Percentiles rank a stretch among this genome's conserved stretches.
Conservation (phyloP, 2,329 filamentous ascomycete species). For the Ceratocystis variospora region DNA sequence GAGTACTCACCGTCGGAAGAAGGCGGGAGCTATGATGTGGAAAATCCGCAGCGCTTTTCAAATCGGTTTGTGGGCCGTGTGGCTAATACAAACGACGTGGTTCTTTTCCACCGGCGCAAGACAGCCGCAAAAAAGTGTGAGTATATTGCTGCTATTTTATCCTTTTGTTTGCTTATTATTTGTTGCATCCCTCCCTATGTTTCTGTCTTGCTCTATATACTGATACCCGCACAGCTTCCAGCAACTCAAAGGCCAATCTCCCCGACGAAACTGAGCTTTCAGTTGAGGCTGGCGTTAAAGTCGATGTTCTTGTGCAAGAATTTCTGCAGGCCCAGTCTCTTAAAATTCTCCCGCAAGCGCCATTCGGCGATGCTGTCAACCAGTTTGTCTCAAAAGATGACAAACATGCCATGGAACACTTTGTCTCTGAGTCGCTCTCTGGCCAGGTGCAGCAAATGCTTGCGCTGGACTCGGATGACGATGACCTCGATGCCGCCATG, state of each 20-base stretch:
- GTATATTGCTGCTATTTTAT: background rate
- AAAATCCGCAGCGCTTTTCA: conserved; percentile 92
- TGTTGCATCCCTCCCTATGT: background rate
- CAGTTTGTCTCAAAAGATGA: conserved; percentile 94
- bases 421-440: conserved; percentile 57
- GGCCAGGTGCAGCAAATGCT: conserved; percentile 59
- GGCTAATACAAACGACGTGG: conserved; percentile 85
- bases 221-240: conserved; percentile 24
- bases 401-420: conserved; percentile 76
- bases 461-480: conserved; percentile 48
- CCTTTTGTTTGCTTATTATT: background rate
- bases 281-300: conserved; percentile 45
- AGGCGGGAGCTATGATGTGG: conserved; percentile 64
- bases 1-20: conserved; percentile 79
- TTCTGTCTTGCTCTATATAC: background rate
- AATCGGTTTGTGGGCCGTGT: conserved; percentile 83
- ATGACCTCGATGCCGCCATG: conserved; percentile 59
- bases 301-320: conserved; percentile 77
- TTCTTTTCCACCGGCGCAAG: conserved; percentile 88
- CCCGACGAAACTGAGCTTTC: conserved; percentile 48
- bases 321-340: conserved; percentile 78
- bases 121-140: conserved; percentile 30
- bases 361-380: conserved; percentile 81
- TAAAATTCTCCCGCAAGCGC: conserved; percentile 82
- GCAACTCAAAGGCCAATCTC: conserved; percentile 40